A percentile compares a stretch with the other conserved stretches of the same genome.
phyloP scores from a whole-genome alignment of 2,329 filamentous ascomycete species.

The Aspergillus awamori region DNA sequence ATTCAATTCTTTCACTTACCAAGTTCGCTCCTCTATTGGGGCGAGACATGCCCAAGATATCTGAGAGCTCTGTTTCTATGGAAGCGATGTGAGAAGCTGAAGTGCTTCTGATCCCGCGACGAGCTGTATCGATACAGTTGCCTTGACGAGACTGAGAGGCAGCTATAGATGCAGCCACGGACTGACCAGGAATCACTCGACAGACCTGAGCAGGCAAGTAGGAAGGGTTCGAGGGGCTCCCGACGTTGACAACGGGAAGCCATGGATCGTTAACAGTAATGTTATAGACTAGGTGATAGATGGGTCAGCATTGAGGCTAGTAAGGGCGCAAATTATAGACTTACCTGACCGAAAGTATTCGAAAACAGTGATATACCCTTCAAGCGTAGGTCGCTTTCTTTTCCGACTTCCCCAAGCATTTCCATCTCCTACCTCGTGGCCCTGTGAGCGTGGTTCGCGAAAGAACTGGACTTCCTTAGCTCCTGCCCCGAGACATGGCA shows the following conservation, averaged over 20 bases:
- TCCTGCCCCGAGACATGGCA: not conserved
- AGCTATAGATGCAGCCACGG: constrained; percentile 50
- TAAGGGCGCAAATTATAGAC: not conserved
- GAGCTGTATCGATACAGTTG: not conserved
- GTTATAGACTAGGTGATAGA: constrained; percentile 32
- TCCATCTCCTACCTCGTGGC: not conserved
- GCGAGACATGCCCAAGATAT: not conserved
- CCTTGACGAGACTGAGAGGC: constrained; percentile 5
- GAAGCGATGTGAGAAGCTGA: not conserved
- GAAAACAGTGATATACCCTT: constrained; percentile 23
- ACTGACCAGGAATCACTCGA: constrained; percentile 63
- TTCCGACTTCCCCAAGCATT: not conserved
- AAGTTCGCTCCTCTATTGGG: not conserved
- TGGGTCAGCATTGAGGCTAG: not conserved
- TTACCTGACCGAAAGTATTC: constrained; percentile 27
- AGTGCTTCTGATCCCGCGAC: not conserved
- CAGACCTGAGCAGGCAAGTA: constrained; percentile 69
- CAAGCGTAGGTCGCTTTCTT: not conserved
- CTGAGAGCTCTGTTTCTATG: not conserved
- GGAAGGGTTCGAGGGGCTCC: constrained; percentile 55
- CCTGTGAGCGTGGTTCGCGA: not conserved
- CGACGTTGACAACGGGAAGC: constrained; percentile 67
- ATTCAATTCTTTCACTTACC: not conserved
- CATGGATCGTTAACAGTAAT: constrained; percentile 37
- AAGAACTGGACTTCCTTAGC: constrained; percentile 10